Evolutionary conservation across 1,284 basidiomycete genomes (phyloP).

Genomic region (Phlebopus sp.): DNA sequence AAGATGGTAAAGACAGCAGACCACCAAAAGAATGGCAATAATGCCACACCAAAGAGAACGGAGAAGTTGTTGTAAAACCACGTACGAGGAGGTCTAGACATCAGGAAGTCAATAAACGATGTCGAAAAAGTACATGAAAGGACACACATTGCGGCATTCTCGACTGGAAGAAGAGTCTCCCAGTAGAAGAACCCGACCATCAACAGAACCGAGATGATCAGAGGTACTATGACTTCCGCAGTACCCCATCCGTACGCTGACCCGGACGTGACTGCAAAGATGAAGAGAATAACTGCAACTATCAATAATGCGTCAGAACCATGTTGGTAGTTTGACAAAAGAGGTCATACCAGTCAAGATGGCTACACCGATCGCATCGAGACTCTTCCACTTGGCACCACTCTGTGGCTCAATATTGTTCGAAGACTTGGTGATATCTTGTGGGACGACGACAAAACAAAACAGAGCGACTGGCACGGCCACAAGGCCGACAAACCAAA

Average conservation of each 20-base stretch:
- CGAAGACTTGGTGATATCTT: slow-evolving; percentile 13
- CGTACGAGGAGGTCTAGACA: slow-evolving; percentile 28
- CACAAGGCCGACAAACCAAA: slow-evolving; percentile 42
- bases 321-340: not conserved
- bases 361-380: slow-evolving; percentile 32
- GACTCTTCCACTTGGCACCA: slow-evolving; percentile 22
- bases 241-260: slow-evolving; percentile 37
- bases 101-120: not conserved
- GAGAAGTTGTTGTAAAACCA: slow-evolving; percentile 35
- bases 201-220: slow-evolving; percentile 38
- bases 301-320: slow-evolving; percentile 6
- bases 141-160: slow-evolving; percentile 36
- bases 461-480: slow-evolving; percentile 34
- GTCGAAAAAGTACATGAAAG: not conserved
- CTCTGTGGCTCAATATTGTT: not conserved
- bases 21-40: slow-evolving; percentile 43
- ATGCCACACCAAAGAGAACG: slow-evolving; percentile 30
- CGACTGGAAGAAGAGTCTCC: slow-evolving; percentile 33
- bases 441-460: slow-evolving; percentile 31
- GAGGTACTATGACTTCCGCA: slow-evolving; percentile 31
- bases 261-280: slow-evolving; percentile 41
- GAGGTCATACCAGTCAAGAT: slow-evolving; percentile 29
- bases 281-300: slow-evolving; percentile 38
- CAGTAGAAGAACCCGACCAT: slow-evolving; percentile 37
- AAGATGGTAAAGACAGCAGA: slow-evolving; percentile 25